Conservation (phyloP, 495 filamentous ascomycete species). For the Apodospora peruviana region DNA sequence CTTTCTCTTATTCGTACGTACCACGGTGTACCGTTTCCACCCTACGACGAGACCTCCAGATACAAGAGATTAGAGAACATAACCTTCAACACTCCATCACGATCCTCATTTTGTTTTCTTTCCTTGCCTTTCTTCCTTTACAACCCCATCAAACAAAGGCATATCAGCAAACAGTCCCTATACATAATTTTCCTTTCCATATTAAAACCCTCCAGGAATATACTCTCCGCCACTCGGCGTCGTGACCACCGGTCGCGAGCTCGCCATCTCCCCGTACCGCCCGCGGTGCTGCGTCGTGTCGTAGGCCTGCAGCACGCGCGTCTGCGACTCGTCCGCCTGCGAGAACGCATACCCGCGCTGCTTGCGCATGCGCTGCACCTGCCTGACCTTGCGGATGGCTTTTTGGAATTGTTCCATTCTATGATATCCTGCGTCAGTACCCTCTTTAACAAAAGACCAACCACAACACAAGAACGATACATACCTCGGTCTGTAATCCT, state of each 20-base stretch:
- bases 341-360: constrained; percentile 98
- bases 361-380: constrained; percentile 99
- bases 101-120: no score
- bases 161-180: no score
- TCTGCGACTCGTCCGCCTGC: constrained; percentile 92
- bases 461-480: constrained; percentile 6
- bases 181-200: no score
- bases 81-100: no score
- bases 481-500: constrained; percentile 91
- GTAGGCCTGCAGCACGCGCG: constrained; percentile 89
- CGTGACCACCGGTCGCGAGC: constrained; percentile 49
- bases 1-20: no score
- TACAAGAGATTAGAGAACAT: no score
- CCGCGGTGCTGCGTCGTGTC: constrained; percentile 92
- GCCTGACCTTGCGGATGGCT: constrained; percentile 94
- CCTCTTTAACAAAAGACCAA: neutral
- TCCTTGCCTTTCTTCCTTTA: no score
- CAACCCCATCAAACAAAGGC: no score
- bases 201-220: no score
- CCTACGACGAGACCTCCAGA: no score
- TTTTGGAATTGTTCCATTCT: constrained; percentile 99
- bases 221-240: no score
- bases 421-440: constrained; percentile 11
- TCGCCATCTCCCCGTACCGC: constrained; percentile 94
- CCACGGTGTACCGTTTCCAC: no score